phyloP scores from a whole-genome alignment of 768 basidiomycete species.

The Lactifluus rugatus region DNA sequence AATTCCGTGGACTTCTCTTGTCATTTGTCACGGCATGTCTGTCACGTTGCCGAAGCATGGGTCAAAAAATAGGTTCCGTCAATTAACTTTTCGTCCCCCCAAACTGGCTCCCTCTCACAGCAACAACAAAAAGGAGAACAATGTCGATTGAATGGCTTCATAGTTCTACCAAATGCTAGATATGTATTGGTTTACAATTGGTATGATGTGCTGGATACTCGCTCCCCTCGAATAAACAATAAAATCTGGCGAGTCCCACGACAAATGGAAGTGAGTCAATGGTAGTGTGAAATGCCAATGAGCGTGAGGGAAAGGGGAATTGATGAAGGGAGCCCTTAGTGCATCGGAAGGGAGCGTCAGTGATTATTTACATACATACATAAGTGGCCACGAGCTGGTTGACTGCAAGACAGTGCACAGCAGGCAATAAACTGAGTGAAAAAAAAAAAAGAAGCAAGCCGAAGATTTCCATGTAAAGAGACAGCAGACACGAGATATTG shows the following conservation, averaged over 20 bases:
- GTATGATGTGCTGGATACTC: slow-evolving; percentile 8
- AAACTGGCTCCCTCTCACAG: not conserved
- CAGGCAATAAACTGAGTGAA: not conserved
- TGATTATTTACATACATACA: slow-evolving; percentile 18
- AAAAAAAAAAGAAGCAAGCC: not conserved
- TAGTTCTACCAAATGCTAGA: slow-evolving; percentile 14
- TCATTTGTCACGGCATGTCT: slow-evolving; percentile 1
- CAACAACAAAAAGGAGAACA: not conserved
- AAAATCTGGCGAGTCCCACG: not conserved
- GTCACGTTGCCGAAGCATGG: slow-evolving; percentile 1
- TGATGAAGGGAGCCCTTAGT: slow-evolving; percentile 6
- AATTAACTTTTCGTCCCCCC: not conserved
- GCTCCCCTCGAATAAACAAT: slow-evolving; percentile 15
- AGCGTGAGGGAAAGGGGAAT: not conserved
- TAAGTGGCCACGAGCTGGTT: not conserved
- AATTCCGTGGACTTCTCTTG: not conserved
- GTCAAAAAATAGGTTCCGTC: not conserved
- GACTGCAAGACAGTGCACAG: not conserved
- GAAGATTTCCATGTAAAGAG: slow-evolving; percentile 1
- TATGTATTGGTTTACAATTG: slow-evolving; percentile 7
- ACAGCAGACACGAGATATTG: not conserved
- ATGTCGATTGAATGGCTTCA: slow-evolving; percentile 7
- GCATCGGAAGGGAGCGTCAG: slow-evolving; percentile 9
- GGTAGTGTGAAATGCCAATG: slow-evolving; percentile 1
- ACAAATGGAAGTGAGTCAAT: not conserved